phyloP scores from a whole-genome alignment of 768 basidiomycete genomes.

The Nidularia pulvinata region DNA sequence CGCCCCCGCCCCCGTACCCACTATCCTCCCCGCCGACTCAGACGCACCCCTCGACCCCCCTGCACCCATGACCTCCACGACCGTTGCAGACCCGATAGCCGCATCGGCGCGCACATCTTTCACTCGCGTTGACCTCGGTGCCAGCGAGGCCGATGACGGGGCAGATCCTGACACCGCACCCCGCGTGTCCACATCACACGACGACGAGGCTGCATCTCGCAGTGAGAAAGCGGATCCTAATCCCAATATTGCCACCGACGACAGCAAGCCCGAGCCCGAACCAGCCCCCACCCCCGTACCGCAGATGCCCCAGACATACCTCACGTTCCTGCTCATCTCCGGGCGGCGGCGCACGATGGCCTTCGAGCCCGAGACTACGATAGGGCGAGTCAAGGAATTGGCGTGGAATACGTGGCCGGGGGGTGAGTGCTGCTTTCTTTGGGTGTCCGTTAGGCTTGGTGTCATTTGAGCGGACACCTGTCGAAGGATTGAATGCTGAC shows the following conservation, averaged over 20 bases:
- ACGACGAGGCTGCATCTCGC: background rate
- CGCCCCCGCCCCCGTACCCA: too few species aligned
- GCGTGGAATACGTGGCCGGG: conserved; percentile 83
- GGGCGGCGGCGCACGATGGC: conserved; percentile 68
- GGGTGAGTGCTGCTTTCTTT: conserved; percentile 38
- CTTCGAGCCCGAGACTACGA: conserved; percentile 74
- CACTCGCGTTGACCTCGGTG: conserved; percentile 4
- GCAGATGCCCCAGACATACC: conserved; percentile 59
- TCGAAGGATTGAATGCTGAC: conserved; percentile 4
- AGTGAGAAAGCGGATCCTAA: background rate
- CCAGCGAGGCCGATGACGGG: background rate
- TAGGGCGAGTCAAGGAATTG: conserved; percentile 81
- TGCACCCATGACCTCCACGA: too few species aligned
- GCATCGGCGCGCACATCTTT: conserved; percentile 1
- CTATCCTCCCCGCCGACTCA: too few species aligned
- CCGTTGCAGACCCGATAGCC: background rate
- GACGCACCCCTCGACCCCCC: too few species aligned
- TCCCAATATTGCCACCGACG: background rate
- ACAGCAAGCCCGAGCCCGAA: background rate
- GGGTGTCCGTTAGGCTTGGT: background rate
- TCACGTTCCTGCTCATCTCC: conserved; percentile 76
- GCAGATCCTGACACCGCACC: background rate
- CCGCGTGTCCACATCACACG: background rate
- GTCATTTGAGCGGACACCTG: background rate
- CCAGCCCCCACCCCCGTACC: conserved; percentile 29